Evolutionary conservation across 345 rosid species (phyloP).

Genomic region (Stellera chamaejasme): DNA sequence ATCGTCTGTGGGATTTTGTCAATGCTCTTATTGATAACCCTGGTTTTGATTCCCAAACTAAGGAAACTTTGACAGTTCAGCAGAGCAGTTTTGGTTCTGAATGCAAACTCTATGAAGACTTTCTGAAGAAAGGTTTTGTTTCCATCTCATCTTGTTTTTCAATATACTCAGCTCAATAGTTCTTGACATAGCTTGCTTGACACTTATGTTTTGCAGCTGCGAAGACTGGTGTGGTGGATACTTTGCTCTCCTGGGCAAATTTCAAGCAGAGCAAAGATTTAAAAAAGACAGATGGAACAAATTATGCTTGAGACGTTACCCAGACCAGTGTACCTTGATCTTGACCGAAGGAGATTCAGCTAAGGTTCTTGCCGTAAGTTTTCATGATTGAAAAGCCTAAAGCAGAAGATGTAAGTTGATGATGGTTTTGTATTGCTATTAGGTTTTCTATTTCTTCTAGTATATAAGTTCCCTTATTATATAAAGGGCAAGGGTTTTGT

Average conservation of each 20-base stretch:
- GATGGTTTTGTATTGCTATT: not conserved
- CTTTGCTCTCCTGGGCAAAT: constrained; percentile 81
- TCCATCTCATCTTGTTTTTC: constrained; percentile 5
- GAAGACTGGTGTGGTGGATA: constrained; percentile 74
- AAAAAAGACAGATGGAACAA: constrained; percentile 84
- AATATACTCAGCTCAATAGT: constrained; percentile 33
- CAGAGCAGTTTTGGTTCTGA: constrained; percentile 93
- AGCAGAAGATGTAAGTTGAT: not conserved
- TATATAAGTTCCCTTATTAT: too few relatives aligned
- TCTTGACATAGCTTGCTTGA: too few relatives aligned
- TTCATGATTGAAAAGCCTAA: not conserved
- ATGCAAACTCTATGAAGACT: constrained; percentile 78
- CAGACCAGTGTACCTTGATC: constrained; percentile 72
- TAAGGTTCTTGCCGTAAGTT: constrained; percentile 84
- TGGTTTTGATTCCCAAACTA: constrained; percentile 98
- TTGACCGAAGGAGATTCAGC: constrained; percentile 99
- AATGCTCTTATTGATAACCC: constrained; percentile 95
- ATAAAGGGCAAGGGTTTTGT: too few relatives aligned
- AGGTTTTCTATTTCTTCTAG: too few relatives aligned
- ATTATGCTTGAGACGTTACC: constrained; percentile 76
- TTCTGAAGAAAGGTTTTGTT: constrained; percentile 73
- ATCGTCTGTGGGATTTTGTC: constrained; percentile 93
- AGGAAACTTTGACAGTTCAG: constrained; percentile 93
- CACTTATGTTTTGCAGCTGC: constrained; percentile 39
- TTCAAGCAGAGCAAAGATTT: constrained; percentile 80